These are phyloP conservation scores for Phaeosphaeria sp. DNA, from an alignment of 2,329 filamentous ascomycete genomes.

Conservation along the genomic window DNA sequence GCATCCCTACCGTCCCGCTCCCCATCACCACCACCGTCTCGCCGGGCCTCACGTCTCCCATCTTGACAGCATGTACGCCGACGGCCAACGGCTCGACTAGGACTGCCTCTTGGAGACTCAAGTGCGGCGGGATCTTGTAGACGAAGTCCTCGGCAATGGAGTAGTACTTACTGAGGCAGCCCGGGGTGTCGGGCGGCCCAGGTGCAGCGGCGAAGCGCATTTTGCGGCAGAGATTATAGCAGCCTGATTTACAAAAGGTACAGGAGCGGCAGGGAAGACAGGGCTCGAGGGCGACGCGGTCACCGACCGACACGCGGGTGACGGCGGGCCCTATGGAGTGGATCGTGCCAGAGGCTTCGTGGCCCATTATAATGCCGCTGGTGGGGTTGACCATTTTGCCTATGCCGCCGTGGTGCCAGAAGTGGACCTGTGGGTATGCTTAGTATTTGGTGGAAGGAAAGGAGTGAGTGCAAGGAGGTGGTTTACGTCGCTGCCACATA, in stretches of 20 bases:
- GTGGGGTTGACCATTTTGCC: slow-evolving; percentile 82
- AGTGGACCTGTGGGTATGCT: slow-evolving; percentile 68
- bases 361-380: slow-evolving; percentile 83
- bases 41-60: slow-evolving; percentile 78
- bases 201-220: slow-evolving; percentile 90
- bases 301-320: slow-evolving; percentile 75
- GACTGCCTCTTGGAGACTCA: slow-evolving; percentile 88
- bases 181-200: slow-evolving; percentile 71
- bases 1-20: slow-evolving; percentile 87
- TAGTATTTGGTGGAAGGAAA: too few species aligned
- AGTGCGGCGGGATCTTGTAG: slow-evolving; percentile 81
- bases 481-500: slow-evolving; percentile 50
- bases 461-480: too few species aligned
- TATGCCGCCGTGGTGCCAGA: slow-evolving; percentile 94
- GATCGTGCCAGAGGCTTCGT: slow-evolving; percentile 85
- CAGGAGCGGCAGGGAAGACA: slow-evolving; percentile 88
- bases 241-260: slow-evolving; percentile 84
- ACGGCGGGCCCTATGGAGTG: slow-evolving; percentile 81
- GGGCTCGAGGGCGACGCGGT: slow-evolving; percentile 90
- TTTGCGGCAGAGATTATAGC: slow-evolving; percentile 88
- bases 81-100: slow-evolving; percentile 89
- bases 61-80: slow-evolving; percentile 82
- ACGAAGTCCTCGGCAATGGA: slow-evolving; percentile 91
- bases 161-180: slow-evolving; percentile 82
- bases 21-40: slow-evolving; percentile 88